Evolutionary conservation across 352 stramenopile genomes (phyloP).

Genomic region (Globisporangium paroecandrum): DNA sequence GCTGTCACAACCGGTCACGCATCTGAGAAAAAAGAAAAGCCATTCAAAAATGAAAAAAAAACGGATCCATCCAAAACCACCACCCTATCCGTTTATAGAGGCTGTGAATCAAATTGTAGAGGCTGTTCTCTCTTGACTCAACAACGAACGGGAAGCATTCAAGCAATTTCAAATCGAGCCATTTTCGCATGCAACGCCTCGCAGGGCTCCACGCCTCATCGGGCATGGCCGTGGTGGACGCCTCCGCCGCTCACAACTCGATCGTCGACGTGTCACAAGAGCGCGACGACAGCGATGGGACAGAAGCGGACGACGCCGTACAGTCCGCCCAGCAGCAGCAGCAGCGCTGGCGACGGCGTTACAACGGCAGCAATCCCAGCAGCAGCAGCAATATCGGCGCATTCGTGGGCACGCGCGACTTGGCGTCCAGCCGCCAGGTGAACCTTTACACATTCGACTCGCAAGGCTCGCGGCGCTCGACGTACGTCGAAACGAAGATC

Average conservation of each 20-base stretch:
- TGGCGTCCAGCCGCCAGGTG: conserved; percentile 31
- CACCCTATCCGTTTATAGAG: not conserved
- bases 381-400: not conserved
- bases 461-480: conserved; percentile 8
- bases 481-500: conserved; percentile 74
- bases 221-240: not conserved
- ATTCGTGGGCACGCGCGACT: conserved; percentile 20
- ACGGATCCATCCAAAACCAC: not conserved
- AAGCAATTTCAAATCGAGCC: not conserved
- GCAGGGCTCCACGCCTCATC: not conserved
- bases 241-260: not conserved
- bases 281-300: not conserved
- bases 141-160: no score
- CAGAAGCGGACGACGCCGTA: not conserved
- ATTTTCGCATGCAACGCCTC: not conserved
- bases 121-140: not conserved
- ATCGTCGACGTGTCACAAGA: conserved; percentile 1
- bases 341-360: not conserved
- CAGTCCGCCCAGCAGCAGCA: conserved; percentile 1
- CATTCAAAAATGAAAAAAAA: conserved; percentile 2
- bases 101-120: not conserved
- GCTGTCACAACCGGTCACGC: conserved; percentile 7
- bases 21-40: conserved; percentile 8
- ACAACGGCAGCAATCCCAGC: conserved; percentile 2
- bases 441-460: conserved; percentile 59